Evolutionary conservation across 148 eudicot genomes (phyloP).

Genomic region (Salicornia ramosissima): DNA sequence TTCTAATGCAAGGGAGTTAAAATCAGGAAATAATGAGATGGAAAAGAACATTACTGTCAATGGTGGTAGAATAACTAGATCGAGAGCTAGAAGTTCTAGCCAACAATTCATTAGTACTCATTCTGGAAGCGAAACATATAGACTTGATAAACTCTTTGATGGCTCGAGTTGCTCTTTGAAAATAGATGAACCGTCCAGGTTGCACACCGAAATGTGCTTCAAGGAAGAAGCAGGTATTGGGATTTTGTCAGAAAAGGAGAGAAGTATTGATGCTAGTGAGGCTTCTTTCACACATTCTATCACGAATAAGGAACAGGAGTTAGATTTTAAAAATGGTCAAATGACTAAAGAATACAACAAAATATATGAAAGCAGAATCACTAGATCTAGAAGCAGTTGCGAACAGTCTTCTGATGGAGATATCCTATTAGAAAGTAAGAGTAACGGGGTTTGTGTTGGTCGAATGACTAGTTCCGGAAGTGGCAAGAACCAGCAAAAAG

Average conservation of each 20-base stretch:
- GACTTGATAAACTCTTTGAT: constrained; percentile 13
- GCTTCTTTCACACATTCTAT: neutral
- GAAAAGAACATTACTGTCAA: constrained; percentile 12
- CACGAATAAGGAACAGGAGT: neutral
- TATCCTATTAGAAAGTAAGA: neutral
- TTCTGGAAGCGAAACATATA: constrained; percentile 16
- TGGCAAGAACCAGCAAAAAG: constrained; percentile 4
- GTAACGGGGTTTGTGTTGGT: constrained; percentile 11
- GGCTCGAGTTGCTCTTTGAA: constrained; percentile 15
- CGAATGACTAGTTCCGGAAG: constrained; percentile 19
- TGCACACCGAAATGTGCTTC: constrained; percentile 9
- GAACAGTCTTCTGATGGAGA: constrained; percentile 3
- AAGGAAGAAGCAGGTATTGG: constrained; percentile 18
- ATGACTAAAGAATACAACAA: constrained; percentile 16
- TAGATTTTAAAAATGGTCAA: constrained; percentile 4
- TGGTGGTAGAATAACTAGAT: constrained; percentile 13
- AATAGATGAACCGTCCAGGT: constrained; percentile 19
- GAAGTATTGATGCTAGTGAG: neutral
- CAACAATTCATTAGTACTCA: constrained; percentile 1
- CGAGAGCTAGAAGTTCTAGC: constrained; percentile 8
- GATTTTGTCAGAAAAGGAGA: constrained; percentile 19
- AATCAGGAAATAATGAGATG: constrained; percentile 16
- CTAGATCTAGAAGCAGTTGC: constrained; percentile 13
- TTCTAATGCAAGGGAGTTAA: constrained; percentile 1
- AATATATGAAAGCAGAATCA: constrained; percentile 7